Evolutionary conservation across 2,329 filamentous ascomycete species (phyloP).

Genomic region (Sporothrix variecibatus): DNA sequence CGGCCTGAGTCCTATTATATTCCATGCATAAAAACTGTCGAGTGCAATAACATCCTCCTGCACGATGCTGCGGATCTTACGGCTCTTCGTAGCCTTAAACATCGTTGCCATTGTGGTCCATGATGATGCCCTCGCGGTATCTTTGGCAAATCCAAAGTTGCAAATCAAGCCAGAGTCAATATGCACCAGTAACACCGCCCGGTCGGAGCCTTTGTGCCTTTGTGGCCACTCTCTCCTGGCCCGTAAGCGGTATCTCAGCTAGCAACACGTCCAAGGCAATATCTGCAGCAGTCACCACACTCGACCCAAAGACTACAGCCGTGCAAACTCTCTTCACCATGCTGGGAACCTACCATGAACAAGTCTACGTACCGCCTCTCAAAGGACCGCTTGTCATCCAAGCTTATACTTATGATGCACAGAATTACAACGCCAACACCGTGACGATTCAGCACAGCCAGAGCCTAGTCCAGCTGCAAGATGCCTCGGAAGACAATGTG

Average conservation of each 20-base stretch:
- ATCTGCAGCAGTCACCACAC: background rate
- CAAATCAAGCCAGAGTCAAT: background rate
- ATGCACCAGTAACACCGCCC: background rate
- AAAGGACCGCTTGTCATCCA: background rate
- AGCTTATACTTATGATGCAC: background rate
- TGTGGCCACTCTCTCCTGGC: background rate
- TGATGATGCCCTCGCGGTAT: background rate
- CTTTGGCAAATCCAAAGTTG: background rate
- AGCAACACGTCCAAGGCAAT: background rate
- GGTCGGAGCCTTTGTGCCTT: background rate
- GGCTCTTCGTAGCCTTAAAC: background rate
- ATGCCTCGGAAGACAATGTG: background rate
- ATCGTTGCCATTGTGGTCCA: background rate
- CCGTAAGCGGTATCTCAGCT: background rate
- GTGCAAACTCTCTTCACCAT: background rate
- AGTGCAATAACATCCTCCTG: no score
- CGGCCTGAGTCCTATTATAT: no score
- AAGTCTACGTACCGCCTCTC: background rate
- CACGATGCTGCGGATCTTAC: background rate
- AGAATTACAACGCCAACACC: background rate
- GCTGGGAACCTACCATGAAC: background rate
- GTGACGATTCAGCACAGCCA: background rate
- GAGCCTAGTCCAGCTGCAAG: background rate
- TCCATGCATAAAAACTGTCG: no score
- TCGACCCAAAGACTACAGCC: background rate